Conservation (phyloP, 1,139 yeast genomes). For the Candida smagusa region DNA sequence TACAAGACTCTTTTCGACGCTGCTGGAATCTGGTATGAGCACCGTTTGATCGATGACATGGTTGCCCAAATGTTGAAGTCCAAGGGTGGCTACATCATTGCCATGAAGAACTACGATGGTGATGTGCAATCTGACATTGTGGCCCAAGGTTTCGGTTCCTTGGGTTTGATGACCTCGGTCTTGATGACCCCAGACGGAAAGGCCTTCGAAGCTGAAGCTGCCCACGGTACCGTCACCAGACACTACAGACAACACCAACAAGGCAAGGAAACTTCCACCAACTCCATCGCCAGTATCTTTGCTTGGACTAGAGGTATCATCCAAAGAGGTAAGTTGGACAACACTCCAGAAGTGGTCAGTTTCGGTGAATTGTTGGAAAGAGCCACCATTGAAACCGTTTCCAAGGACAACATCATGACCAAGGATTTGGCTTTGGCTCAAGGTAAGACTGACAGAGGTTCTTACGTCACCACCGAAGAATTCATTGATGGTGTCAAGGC, state of each 20-base stretch:
- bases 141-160: constrained; percentile 83
- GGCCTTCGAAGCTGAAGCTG: constrained; percentile 81
- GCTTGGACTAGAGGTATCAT: constrained; percentile 86
- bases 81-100: constrained; percentile 79
- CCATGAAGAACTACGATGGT: constrained; percentile 83
- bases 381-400: constrained; percentile 71
- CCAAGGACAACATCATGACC: constrained; percentile 73
- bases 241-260: constrained; percentile 82
- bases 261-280: constrained; percentile 81
- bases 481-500: constrained; percentile 70
- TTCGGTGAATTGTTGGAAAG: constrained; percentile 66
- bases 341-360: constrained; percentile 64
- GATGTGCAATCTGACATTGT: constrained; percentile 84
- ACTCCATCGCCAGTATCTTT: constrained; percentile 80
- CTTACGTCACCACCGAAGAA: constrained; percentile 74
- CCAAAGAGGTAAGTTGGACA: constrained; percentile 76
- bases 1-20: constrained; percentile 59
- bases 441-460: constrained; percentile 61
- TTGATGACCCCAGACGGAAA: constrained; percentile 85
- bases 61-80: constrained; percentile 87
- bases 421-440: constrained; percentile 76
- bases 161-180: constrained; percentile 82
- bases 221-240: constrained; percentile 86
- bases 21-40: constrained; percentile 76
- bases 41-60: constrained; percentile 82